Base-by-base conservation (phyloP, 2,329 filamentous ascomycete species). In the Ceratocystis lukuohia region DNA sequence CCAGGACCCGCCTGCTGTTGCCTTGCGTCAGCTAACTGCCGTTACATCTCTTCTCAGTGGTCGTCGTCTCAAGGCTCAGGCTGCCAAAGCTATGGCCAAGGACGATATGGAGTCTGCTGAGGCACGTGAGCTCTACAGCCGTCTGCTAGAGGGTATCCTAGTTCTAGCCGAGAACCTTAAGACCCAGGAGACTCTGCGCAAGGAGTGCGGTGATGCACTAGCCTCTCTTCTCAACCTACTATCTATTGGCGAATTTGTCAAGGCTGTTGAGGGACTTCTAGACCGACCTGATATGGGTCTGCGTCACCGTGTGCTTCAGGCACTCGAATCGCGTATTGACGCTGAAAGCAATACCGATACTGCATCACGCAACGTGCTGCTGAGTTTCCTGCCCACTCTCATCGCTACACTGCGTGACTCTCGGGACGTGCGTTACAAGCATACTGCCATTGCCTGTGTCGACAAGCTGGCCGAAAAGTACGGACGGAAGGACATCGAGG, bases 391-490 rank as follows among this genome's bases (percentile, higher is more conserved):
- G 70, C 87, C 89, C 10, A 87, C 87, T 70, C 81, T 96, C 69
- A 89, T 89, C 20, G 80, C 82, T 22, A 88, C 95, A 59, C 84
- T 99, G 68, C 80, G 87, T 66, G 83, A 88, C 62, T 88, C 88
- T 5, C 78, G 82, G 41, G 86, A 94, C 70, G 82, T 88, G 65
- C 80, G 85, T 33, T 87, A 94, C 74, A 91, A 93, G 76, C 87
- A 91, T 71, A 91, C 89, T 10, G 89, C 92, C 0, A 86, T 99
- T 69, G 86, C 86, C 45, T 97, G 93, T 71, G 87, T 97, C 57
- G 92, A 96, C 76, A 89, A 90, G 75, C 95, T 99, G 69, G 84
- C 89, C 1, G 92, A 96, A 76, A 93, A 93, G 74, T 97, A 96
- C 74, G 95, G 94, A 70, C 95, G 94, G 79, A 95, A 92, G 74